Base-by-base conservation (phyloP, 2,329 filamentous ascomycete species). In the Aspergillus proliferans region DNA sequence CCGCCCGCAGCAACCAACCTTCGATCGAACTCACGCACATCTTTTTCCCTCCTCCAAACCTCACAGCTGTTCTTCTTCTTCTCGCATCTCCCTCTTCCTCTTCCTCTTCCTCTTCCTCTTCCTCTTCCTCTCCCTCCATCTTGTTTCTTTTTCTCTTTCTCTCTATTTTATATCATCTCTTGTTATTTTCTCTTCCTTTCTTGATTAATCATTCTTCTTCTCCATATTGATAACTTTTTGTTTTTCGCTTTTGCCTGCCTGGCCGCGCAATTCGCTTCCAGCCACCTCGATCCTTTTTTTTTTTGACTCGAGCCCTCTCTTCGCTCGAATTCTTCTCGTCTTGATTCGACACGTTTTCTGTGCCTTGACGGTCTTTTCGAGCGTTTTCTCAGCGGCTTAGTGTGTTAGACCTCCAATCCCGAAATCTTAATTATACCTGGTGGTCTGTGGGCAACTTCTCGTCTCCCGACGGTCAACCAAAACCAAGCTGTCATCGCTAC, bases 211-310 rank as follows among this genome's bases (percentile, higher is more conserved):
- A 49, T 62, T 63, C 62, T 54, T 47, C 52, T 49, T 48, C 51
- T 51, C 53, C 47, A 53, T 68, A 60, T 62, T 58, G 58, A 21
- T 26, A 36, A 19, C 26, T 45, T 26, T 57, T 53, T 51, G 51
- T 47, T 47, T 39, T 50, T 50, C 43, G 59, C 57, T 61, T 47
- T 52, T 47, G 47, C 51, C 51, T 54, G 49, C 50, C 48, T 54
- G 52, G 47, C 52, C 58, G 59, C 57, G 59, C 60, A 60, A 55
- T 60, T 62, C 59, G 60, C 57, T 53, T 67, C 65, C 65, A 66
- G 63, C 63, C 63, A 65, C 61, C 60, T 64, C 55, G 54, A 61
- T 63, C 59, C 64, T 65, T 66, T 65, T 64, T 65, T 65, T 57
- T 54, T 53, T 47, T 46, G 54, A 55, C 51, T 51, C 55, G 50